phyloP scores from a whole-genome alignment of 768 basidiomycete species.

The Lentinula sp. region DNA sequence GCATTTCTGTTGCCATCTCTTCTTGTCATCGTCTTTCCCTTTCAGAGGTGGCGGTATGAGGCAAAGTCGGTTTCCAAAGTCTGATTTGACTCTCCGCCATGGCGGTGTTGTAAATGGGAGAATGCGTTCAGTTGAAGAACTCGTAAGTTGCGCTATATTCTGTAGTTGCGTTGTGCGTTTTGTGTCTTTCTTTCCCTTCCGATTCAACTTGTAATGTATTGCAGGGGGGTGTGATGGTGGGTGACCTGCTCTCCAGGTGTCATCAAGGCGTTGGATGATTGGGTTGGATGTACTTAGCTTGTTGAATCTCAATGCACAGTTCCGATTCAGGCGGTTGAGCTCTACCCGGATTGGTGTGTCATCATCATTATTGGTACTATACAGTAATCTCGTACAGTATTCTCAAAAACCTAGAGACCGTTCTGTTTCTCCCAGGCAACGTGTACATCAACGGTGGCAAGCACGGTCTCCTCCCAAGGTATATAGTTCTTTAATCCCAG shows the following conservation, averaged over 20 bases:
- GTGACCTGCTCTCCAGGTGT: neutral
- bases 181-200: neutral
- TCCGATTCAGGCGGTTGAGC: neutral
- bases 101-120: neutral
- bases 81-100: neutral
- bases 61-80: neutral
- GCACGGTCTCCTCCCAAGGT: constrained; percentile 7
- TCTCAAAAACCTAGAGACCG: neutral
- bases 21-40: neutral
- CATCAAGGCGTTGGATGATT: constrained; percentile 7
- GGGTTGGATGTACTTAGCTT: constrained; percentile 8
- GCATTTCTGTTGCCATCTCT: neutral
- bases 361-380: neutral
- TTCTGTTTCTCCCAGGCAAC: constrained; percentile 6
- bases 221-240: constrained; percentile 7
- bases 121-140: neutral
- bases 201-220: neutral
- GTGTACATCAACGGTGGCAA: neutral
- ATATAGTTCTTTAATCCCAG: constrained; percentile 6
- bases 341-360: neutral
- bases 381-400: neutral
- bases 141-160: neutral
- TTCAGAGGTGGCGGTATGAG: neutral
- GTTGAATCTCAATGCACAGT: neutral
- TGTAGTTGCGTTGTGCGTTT: constrained; percentile 1